These are phyloP conservation scores for Aspergillus hancockii DNA, from an alignment of 495 filamentous ascomycete genomes.

Conservation along the genomic window DNA sequence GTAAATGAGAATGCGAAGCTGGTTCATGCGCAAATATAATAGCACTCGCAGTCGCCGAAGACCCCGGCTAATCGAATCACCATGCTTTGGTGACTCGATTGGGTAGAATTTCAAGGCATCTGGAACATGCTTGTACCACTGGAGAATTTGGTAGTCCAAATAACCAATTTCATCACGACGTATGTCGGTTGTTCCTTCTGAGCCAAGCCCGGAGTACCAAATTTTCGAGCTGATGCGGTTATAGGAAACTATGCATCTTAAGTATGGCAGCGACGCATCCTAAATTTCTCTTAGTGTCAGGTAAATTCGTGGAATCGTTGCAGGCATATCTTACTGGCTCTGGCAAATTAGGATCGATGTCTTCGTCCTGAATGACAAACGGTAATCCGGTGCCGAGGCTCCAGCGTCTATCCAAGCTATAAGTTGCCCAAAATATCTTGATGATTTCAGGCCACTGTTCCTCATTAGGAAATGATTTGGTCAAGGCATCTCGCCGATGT, in stretches of 20 bases:
- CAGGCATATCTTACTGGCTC: conserved; percentile 62
- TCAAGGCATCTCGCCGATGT: conserved; percentile 71
- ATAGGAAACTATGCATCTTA: conserved; percentile 77
- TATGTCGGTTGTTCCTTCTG: conserved; percentile 52
- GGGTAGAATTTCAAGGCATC: conserved; percentile 62
- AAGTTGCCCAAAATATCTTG: conserved; percentile 78
- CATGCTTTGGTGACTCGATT: conserved; percentile 44
- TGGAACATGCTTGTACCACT: conserved; percentile 72
- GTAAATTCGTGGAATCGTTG: background rate
- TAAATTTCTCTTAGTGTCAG: conserved; percentile 30
- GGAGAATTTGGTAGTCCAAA: conserved; percentile 72
- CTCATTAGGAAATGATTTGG: conserved; percentile 63
- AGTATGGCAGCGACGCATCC: conserved; percentile 66
- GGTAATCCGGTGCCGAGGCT: conserved; percentile 79
- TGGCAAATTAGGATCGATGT: conserved; percentile 76
- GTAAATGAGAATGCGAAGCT: conserved; percentile 81
- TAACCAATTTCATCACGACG: conserved; percentile 68
- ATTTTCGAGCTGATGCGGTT: conserved; percentile 75
- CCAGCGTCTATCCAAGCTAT: conserved; percentile 79
- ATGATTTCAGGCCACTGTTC: conserved; percentile 59
- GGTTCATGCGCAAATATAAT: conserved; percentile 72
- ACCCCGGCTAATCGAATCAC: conserved; percentile 45
- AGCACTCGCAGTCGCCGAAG: conserved; percentile 54
- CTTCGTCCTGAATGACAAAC: conserved; percentile 78
- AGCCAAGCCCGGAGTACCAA: conserved; percentile 63